Percentiles rank a stretch among this genome's conserved stretches.
phyloP scores from a whole-genome alignment of 805 yeast species.

The Yamadazyma sp. region DNA sequence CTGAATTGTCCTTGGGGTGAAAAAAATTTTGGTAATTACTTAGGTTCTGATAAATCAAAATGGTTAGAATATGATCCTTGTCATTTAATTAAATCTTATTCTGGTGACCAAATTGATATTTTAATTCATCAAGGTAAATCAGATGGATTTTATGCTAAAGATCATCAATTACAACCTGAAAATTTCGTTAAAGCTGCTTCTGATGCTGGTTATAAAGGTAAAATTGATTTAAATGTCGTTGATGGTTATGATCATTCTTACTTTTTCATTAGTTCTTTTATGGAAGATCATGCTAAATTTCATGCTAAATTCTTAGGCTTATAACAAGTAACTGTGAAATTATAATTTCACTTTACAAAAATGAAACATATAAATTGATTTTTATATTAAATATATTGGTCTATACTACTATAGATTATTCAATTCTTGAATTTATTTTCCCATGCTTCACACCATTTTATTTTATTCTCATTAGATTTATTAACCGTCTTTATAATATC shows the following conservation, averaged over 20 bases:
- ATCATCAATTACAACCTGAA: constrained; percentile 72
- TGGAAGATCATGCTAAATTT: constrained; percentile 77
- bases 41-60: constrained; percentile 55
- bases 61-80: constrained; percentile 89
- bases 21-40: constrained; percentile 76
- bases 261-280: constrained; percentile 77
- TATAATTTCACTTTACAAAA: too few relatives aligned
- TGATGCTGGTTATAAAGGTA: constrained; percentile 55
- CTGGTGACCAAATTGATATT: constrained; percentile 56
- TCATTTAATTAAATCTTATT: constrained; percentile 57
- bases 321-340: too few relatives aligned
- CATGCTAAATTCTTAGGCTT: constrained; percentile 67
- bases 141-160: constrained; percentile 66
- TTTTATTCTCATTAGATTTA: constrained; percentile 47
- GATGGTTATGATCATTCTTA: constrained; percentile 92
- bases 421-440: constrained; percentile 39
- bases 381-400: not conserved
- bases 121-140: constrained; percentile 79
- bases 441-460: constrained; percentile 61
- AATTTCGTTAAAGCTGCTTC: constrained; percentile 60
- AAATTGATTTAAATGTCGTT: constrained; percentile 57
- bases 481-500: constrained; percentile 46
- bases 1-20: constrained; percentile 79
- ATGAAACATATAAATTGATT: too few relatives aligned
- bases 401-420: constrained; percentile 7